Percentiles rank a stretch among this genome's conserved stretches.
phyloP scores from a whole-genome alignment of 345 rosid species.

The Nasturtium officinale region DNA sequence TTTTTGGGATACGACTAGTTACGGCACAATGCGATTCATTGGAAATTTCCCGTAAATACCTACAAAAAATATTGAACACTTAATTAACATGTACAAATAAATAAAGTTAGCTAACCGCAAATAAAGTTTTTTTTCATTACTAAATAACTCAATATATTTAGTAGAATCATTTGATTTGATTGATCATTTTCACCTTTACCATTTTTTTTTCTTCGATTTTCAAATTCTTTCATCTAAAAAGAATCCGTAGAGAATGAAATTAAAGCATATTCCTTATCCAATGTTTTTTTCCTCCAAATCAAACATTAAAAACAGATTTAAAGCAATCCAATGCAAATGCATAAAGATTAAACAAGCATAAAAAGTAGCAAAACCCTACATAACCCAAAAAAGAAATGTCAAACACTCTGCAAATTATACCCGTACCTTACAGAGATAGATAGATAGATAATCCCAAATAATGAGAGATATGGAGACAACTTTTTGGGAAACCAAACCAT shows the following conservation, averaged over 20 bases:
- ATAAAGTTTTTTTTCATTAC: background rate
- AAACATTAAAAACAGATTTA: conserved; percentile 34
- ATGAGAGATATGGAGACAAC: conserved; percentile 22
- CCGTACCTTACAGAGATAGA: conserved; percentile 35
- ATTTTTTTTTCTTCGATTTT: background rate
- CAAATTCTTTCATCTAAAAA: background rate
- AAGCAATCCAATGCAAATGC: conserved; percentile 30
- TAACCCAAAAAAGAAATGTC: conserved; percentile 1
- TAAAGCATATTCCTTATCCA: conserved; percentile 19
- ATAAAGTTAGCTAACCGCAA: background rate
- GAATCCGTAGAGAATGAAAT: background rate
- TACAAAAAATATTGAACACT: background rate
- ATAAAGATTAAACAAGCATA: conserved; percentile 33
- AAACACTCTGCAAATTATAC: conserved; percentile 27
- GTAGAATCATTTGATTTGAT: background rate
- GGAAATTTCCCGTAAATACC: background rate
- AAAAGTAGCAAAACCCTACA: conserved; percentile 30
- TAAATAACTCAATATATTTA: background rate
- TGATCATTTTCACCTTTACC: background rate
- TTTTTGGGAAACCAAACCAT: conserved; percentile 24
- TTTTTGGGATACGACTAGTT: background rate
- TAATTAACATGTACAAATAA: background rate
- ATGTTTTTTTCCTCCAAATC: conserved; percentile 17
- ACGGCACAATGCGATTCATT: background rate
- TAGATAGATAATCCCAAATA: conserved; percentile 30